phyloP scores from a whole-genome alignment of 805 yeast genomes.

The Starmerella stigmatis region DNA sequence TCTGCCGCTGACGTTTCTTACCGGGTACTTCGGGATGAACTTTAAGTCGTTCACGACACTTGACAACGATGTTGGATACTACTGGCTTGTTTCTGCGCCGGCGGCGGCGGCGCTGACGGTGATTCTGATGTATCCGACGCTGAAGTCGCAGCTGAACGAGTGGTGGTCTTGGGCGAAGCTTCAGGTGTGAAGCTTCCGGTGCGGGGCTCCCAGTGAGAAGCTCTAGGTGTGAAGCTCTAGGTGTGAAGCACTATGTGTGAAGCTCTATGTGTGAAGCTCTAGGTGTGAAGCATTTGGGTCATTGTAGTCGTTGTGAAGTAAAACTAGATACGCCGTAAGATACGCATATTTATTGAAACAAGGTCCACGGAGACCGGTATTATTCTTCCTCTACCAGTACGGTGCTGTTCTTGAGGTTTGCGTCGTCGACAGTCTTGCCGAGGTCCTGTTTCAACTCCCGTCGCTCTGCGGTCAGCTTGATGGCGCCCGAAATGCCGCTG shows the following conservation, averaged over 20 bases:
- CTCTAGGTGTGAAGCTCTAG: too few species aligned
- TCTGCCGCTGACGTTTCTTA: slow-evolving; percentile 48
- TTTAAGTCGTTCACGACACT: slow-evolving; percentile 37
- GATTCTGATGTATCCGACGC: slow-evolving; percentile 25
- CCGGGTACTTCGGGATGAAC: slow-evolving; percentile 54
- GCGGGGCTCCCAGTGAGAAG: neutral
- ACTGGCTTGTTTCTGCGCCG: slow-evolving; percentile 41
- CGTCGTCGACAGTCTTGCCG: slow-evolving; percentile 52
- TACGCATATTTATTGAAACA: too few species aligned
- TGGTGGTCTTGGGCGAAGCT: slow-evolving; percentile 23
- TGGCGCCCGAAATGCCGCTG: slow-evolving; percentile 27
- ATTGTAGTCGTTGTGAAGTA: too few species aligned
- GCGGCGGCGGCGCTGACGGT: slow-evolving; percentile 28
- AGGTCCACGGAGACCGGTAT: too few species aligned
- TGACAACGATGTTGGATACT: slow-evolving; percentile 34
- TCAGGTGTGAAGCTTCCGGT: too few species aligned
- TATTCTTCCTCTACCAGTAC: slow-evolving; percentile 49
- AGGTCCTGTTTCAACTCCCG: slow-evolving; percentile 46
- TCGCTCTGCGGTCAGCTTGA: slow-evolving; percentile 46
- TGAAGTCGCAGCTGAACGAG: slow-evolving; percentile 6
- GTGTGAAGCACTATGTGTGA: neutral
- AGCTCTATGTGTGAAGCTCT: neutral
- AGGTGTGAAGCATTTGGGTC: too few species aligned
- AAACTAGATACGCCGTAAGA: too few species aligned
- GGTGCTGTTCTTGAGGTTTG: slow-evolving; percentile 75